These are phyloP conservation scores for Salix udensis DNA, from an alignment of 345 rosid species.

Conservation along the genomic window DNA sequence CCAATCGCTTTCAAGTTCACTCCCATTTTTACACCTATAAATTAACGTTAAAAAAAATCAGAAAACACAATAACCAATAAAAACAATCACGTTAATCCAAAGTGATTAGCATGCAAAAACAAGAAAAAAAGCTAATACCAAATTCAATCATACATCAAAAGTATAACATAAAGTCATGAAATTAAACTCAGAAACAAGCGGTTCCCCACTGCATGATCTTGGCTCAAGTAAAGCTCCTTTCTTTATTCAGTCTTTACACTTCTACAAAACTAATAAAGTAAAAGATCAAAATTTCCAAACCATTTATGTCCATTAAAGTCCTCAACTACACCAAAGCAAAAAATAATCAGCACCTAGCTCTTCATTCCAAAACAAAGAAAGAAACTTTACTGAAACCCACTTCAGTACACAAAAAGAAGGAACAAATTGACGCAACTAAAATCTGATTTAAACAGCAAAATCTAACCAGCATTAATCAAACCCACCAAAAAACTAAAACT, in stretches of 20 bases:
- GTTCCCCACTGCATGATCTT: not conserved
- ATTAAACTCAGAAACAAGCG: not conserved
- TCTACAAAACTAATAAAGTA: not conserved
- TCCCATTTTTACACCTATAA: slow-evolving; percentile 54
- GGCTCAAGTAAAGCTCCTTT: not conserved
- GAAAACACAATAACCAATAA: not conserved
- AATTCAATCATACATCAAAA: not conserved
- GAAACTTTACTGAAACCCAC: not conserved
- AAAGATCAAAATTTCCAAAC: not conserved
- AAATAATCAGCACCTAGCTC: not conserved
- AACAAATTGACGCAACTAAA: not conserved
- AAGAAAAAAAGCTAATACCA: not conserved
- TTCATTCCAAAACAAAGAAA: not conserved
- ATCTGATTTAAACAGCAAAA: not conserved
- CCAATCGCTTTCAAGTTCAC: slow-evolving; percentile 22
- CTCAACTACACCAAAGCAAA: not conserved
- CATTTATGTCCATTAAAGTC: not conserved
- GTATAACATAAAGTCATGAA: not conserved
- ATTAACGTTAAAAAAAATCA: not conserved
- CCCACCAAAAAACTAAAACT: not conserved
- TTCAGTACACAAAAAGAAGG: not conserved
- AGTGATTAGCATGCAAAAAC: not conserved
- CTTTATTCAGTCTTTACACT: not conserved
- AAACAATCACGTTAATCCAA: not conserved
- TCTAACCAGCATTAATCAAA: not conserved